Evolutionary conservation across 495 filamentous ascomycete species (phyloP).

Genomic region (Podospora comata): DNA sequence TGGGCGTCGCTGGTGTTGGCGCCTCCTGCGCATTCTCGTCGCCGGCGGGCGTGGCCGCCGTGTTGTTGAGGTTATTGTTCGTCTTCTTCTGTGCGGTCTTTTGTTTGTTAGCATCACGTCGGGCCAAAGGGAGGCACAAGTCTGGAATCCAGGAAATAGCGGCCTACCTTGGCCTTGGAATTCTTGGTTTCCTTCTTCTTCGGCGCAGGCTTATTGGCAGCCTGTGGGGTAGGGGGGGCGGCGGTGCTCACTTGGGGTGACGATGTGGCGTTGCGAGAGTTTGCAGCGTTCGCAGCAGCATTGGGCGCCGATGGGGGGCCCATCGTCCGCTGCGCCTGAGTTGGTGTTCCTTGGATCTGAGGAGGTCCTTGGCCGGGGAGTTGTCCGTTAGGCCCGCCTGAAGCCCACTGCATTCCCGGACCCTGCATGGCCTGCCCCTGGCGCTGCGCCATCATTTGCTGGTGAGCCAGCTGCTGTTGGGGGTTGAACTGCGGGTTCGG

Average conservation of each 20-base stretch:
- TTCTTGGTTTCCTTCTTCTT: slow-evolving; percentile 82
- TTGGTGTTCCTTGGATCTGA: slow-evolving; percentile 64
- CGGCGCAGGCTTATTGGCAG: slow-evolving; percentile 70
- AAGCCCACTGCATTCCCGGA: slow-evolving; percentile 55
- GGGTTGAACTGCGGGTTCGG: slow-evolving; percentile 60
- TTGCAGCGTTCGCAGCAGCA: slow-evolving; percentile 41
- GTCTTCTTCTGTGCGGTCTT: slow-evolving; percentile 68
- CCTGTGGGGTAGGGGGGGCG: slow-evolving; percentile 84
- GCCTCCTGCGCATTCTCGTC: slow-evolving; percentile 69
- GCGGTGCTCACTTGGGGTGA: slow-evolving; percentile 73
- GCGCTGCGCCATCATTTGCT: slow-evolving; percentile 38
- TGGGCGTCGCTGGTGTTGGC: slow-evolving; percentile 78
- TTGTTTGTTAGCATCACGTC: slow-evolving; percentile 39
- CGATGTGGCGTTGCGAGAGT: slow-evolving; percentile 63
- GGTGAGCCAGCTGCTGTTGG: slow-evolving; percentile 61
- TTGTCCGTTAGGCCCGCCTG: slow-evolving; percentile 58
- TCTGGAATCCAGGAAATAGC: slow-evolving; percentile 32
- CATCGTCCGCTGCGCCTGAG: slow-evolving; percentile 69
- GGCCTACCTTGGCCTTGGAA: slow-evolving; percentile 70
- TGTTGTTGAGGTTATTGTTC: slow-evolving; percentile 52
- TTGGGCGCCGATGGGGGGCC: slow-evolving; percentile 84
- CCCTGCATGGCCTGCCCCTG: slow-evolving; percentile 27
- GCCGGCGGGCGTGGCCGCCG: slow-evolving; percentile 69
- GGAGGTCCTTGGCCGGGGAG: slow-evolving; percentile 61
- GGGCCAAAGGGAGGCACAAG: background rate